Conservation (phyloP, 1,284 basidiomycete species). For the Ceratobasidium sp. region DNA sequence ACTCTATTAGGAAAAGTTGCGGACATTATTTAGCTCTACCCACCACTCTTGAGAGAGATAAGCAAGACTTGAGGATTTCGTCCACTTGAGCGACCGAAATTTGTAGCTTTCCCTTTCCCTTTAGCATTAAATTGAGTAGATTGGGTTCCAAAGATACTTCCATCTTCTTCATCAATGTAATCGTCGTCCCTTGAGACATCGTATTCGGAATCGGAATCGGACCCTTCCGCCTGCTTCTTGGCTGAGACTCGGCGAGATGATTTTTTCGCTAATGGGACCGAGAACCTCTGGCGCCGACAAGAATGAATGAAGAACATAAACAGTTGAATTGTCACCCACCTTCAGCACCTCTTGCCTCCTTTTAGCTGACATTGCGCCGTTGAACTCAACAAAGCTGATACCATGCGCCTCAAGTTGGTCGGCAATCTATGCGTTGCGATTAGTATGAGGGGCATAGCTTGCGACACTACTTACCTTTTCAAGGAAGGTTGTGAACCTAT, state of each 20-base stretch:
- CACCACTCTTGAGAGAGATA: conserved; percentile 73
- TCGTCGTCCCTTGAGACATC: conserved; percentile 52
- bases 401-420: conserved; percentile 70
- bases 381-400: conserved; percentile 79
- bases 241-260: conserved; percentile 45
- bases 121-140: conserved; percentile 46
- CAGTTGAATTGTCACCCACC: background rate
- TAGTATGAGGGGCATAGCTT: conserved; percentile 32
- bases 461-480: conserved; percentile 64
- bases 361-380: conserved; percentile 80
- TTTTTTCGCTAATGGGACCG: conserved; percentile 48
- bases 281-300: conserved; percentile 41
- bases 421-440: conserved; percentile 62
- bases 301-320: background rate
- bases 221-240: background rate
- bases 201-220: conserved; percentile 49
- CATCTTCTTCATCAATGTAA: conserved; percentile 55
- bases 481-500: conserved; percentile 75
- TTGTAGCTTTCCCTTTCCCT: conserved; percentile 54
- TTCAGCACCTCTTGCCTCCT: conserved; percentile 79
- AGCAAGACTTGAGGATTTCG: conserved; percentile 80
- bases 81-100: conserved; percentile 44
- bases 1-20: background rate
- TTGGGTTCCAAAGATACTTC: conserved; percentile 50
- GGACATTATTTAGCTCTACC: background rate